A percentile compares a stretch with the other conserved stretches of the same genome.
These are phyloP conservation scores for Gossypium bickii DNA, from an alignment of 345 rosid species.

Conservation along the genomic window DNA sequence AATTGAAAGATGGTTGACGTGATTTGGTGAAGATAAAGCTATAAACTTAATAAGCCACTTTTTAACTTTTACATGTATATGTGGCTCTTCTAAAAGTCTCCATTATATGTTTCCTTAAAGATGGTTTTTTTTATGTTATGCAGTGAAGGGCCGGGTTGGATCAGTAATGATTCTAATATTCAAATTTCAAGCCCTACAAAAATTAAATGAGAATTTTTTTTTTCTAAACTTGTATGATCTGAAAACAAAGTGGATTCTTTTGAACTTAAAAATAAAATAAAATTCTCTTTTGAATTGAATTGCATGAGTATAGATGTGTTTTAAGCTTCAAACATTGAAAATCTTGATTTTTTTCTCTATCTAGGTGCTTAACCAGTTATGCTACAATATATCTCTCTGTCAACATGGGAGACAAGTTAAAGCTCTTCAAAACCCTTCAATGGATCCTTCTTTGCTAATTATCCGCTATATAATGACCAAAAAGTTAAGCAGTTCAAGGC, in stretches of 20 bases:
- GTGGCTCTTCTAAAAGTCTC: no score
- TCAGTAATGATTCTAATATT: not conserved
- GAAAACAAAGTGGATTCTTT: no score
- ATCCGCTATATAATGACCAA: not conserved
- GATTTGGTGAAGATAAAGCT: no score
- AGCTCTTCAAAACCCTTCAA: not conserved
- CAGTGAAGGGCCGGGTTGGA: no score
- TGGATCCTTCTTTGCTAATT: not conserved
- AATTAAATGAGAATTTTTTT: not conserved
- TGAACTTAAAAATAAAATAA: no score
- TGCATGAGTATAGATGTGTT: not conserved
- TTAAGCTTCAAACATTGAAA: not conserved
- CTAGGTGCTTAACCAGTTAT: not conserved
- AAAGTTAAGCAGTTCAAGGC: not conserved
- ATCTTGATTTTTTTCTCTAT: not conserved
- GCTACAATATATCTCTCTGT: not conserved
- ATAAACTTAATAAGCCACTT: no score
- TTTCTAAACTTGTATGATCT: no score
- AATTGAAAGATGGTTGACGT: no score
- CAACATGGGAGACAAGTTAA: not conserved
- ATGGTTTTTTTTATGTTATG: no score
- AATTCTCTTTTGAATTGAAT: no score
- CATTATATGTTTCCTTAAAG: no score
- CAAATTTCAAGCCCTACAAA: not conserved
- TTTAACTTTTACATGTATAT: no score